These are phyloP conservation scores for Aureobasidium subglaciale DNA, from an alignment of 2,329 filamentous ascomycete species.

Conservation along the genomic window DNA sequence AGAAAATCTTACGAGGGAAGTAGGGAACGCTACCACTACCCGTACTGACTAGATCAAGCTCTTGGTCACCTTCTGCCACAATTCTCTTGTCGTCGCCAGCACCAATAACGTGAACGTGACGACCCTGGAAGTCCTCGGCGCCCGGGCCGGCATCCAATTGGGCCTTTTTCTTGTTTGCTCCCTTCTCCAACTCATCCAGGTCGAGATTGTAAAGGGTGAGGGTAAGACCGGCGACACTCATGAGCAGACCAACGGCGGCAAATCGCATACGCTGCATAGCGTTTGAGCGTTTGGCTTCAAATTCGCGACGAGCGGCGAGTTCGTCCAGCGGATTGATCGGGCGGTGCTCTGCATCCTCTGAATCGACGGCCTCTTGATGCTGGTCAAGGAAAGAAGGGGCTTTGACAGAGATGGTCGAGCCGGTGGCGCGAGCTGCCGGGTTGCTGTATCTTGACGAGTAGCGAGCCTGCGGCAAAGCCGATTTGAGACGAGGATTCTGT, in stretches of 20 bases:
- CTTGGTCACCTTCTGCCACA: slow-evolving; percentile 43
- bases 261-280: slow-evolving; percentile 30
- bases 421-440: slow-evolving; percentile 23
- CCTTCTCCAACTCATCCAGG: slow-evolving; percentile 27
- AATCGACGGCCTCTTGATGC: slow-evolving; percentile 4
- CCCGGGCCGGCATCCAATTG: slow-evolving; percentile 30
- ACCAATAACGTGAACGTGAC: slow-evolving; percentile 52
- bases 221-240: slow-evolving; percentile 26
- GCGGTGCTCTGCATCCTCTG: not conserved
- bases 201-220: slow-evolving; percentile 28
- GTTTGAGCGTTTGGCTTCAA: slow-evolving; percentile 25
- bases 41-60: slow-evolving; percentile 69
- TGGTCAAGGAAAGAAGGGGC: slow-evolving; percentile 13
- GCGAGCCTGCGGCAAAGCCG: slow-evolving; percentile 9
- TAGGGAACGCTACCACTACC: slow-evolving; percentile 72
- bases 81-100: slow-evolving; percentile 51
- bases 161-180: slow-evolving; percentile 21
- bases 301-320: slow-evolving; percentile 21
- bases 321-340: slow-evolving; percentile 22
- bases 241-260: slow-evolving; percentile 29
- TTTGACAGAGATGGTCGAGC: slow-evolving; percentile 19
- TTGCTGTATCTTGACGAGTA: slow-evolving; percentile 30
- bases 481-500: not conserved
- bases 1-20: slow-evolving; percentile 65
- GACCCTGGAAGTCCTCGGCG: slow-evolving; percentile 42